Conservation (phyloP, 2,329 filamentous ascomycete species). For the Dendryphion nanum region DNA sequence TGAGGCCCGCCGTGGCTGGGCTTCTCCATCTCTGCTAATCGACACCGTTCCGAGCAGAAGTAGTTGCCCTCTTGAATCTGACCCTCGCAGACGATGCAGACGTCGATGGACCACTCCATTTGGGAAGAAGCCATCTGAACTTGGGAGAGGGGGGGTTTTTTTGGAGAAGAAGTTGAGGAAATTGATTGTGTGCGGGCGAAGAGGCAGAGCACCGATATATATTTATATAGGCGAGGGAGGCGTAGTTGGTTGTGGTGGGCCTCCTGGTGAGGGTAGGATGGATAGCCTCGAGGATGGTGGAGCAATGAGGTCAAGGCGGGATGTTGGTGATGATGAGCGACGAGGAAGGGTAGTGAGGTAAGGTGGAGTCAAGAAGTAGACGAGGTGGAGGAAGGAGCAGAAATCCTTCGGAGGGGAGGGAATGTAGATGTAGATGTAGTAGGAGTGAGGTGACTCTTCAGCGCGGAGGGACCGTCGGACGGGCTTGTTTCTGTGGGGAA, state of each 20-base stretch:
- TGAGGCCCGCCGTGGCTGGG: conserved; percentile 44
- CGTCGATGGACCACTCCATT: conserved; percentile 79
- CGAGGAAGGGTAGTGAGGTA: conserved; percentile 7
- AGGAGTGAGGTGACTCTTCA: too few species aligned
- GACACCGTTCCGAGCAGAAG: conserved; percentile 92
- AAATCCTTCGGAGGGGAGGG: conserved; percentile 11
- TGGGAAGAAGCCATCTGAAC: conserved; percentile 38
- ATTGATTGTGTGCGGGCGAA: conserved; percentile 2
- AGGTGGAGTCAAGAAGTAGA: background rate
- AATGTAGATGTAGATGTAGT: too few species aligned
- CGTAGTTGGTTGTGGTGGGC: too few species aligned
- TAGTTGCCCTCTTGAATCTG: conserved; percentile 73
- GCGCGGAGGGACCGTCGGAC: conserved; percentile 19
- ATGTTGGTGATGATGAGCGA: conserved; percentile 1
- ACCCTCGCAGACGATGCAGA: conserved; percentile 91
- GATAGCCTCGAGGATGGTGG: background rate
- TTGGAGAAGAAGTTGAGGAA: conserved; percentile 2
- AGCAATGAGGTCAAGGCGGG: conserved; percentile 4
- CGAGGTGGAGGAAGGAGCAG: conserved; percentile 3
- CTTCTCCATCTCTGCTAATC: conserved; percentile 82
- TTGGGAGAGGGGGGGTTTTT: background rate
- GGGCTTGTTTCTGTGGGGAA: conserved; percentile 20
- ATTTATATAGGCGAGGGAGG: too few species aligned
- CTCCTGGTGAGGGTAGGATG: conserved; percentile 1
- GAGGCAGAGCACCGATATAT: conserved; percentile 1